Percentiles rank a stretch among this genome's conserved stretches.
Evolutionary conservation across 179 eudicot species (phyloP).

Genomic region (Spinacia oleracea): DNA sequence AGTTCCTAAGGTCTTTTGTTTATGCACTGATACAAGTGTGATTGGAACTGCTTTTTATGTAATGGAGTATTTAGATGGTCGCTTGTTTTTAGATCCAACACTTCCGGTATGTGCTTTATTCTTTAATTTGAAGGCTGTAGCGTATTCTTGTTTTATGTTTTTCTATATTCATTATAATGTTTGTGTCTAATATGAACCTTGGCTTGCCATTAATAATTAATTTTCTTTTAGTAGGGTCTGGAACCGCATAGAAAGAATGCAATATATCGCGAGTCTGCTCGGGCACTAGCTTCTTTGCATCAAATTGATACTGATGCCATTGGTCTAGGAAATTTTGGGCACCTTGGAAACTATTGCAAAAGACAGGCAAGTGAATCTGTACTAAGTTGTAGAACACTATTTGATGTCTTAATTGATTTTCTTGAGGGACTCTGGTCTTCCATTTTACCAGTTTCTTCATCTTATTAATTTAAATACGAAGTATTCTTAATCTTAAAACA

Average conservation of each 20-base stretch:
- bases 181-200: constrained; percentile 14
- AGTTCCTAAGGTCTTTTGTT: constrained; percentile 91
- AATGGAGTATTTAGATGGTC: constrained; percentile 96
- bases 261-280: constrained; percentile 66
- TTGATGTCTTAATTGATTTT: not conserved
- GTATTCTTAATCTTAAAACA: not conserved
- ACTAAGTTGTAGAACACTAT: not conserved
- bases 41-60: constrained; percentile 96
- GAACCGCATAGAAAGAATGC: constrained; percentile 55
- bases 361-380: constrained; percentile 58
- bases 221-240: constrained; percentile 49
- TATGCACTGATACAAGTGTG: constrained; percentile 79
- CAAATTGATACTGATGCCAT: constrained; percentile 71
- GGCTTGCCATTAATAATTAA: constrained; percentile 2
- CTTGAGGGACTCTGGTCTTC: not conserved
- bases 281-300: constrained; percentile 81
- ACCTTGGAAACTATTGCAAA: constrained; percentile 74
- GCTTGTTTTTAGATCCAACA: constrained; percentile 70
- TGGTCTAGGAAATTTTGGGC: constrained; percentile 79
- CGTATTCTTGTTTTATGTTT: not conserved
- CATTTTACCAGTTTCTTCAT: not conserved
- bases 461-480: not conserved
- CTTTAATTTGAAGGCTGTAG: not conserved
- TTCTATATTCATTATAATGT: not conserved
- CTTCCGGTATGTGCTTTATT: constrained; percentile 50